A percentile compares a stretch with the other conserved stretches of the same genome.
Evolutionary conservation across 73 alveolate genomes (phyloP).

Genomic region (Symbiodinium natans): DNA sequence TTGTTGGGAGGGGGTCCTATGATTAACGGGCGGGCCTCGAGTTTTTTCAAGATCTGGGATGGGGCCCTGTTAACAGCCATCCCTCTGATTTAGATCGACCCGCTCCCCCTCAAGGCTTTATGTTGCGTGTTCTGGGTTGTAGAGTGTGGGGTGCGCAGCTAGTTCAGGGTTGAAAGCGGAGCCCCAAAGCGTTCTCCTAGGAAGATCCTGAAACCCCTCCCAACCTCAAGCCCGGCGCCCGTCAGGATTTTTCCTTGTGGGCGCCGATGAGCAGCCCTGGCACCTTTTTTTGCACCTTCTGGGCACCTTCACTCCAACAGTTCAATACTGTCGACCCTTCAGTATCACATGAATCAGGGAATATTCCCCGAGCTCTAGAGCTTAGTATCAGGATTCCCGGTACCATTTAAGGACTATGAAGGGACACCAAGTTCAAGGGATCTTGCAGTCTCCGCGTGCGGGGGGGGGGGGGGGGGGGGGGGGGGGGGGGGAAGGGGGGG

Average conservation of each 20-base stretch:
- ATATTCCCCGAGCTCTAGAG: too few relatives aligned
- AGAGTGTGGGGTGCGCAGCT: not conserved
- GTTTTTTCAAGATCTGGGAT: not conserved
- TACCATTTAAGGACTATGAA: too few relatives aligned
- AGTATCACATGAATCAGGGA: too few relatives aligned
- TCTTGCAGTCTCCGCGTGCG: too few relatives aligned
- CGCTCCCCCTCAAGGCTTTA: not conserved
- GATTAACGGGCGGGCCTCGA: not conserved
- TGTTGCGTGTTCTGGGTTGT: not conserved
- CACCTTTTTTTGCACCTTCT: not conserved
- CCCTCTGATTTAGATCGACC: not conserved
- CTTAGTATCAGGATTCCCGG: too few relatives aligned
- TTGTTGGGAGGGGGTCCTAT: not conserved
- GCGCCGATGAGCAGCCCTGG: slow-evolving; percentile 20
- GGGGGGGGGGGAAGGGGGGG: too few relatives aligned
- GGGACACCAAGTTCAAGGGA: too few relatives aligned
- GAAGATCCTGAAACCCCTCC: not conserved
- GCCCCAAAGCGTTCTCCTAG: not conserved
- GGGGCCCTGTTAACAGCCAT: not conserved
- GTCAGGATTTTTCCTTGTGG: slow-evolving; percentile 40
- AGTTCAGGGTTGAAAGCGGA: not conserved
- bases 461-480: too few relatives aligned
- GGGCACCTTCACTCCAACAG: too few relatives aligned
- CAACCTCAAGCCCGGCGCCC: not conserved
- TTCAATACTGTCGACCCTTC: too few relatives aligned